Evolutionary conservation across 257 asterid species (phyloP), one percentile per base, ranked within the genome.

Genomic region (Jaltomata sinuosa): DNA sequence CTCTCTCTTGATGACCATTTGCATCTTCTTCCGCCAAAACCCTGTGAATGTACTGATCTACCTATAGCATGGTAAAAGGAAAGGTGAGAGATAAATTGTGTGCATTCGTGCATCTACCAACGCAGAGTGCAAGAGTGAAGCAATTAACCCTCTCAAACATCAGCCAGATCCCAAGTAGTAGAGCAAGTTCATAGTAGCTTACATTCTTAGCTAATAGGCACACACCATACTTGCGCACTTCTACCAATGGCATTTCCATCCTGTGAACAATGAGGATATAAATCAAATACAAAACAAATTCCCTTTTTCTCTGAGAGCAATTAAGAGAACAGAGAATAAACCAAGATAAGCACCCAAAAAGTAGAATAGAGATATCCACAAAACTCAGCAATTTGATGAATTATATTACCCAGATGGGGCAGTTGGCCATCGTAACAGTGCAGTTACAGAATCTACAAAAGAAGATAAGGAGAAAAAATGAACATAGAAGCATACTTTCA

Each of bases 181-280:
- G 53, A 85, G 69, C 76, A 68, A 55, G 78, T 69, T 67, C 84
- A 16, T 10, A 64, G 83, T 64, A 74, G 85, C 88, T 85, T 76
- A 87, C 99, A 81, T 89, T 95, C 91, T 95, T 97, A 59, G 98
- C 95, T 86, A 94, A 87, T 89, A 97, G 97, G 98, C 98, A 95
- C 45, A 94, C 96, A 47, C 97, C 98, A 83, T 92, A 91, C 83
- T 89, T 91, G 61, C 90, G 91, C 84, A 95, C 97, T 87, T 97
- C 95, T 29, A 97, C 98, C 32, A 95, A 92, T 8, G 98, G 99
- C 97, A 97, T 97, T 90, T 97, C 99, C 98, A 97, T 97, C 90
- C 99, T 96, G 92, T 61, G 80, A 74, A 61, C 57, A 85, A 86
- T 45, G 67, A 85, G 72, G 47, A 88, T 80, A 84, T 22, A 81